Evolutionary conservation across 2,329 filamentous ascomycete genomes (phyloP).

Genomic region (Alternaria sp.): DNA sequence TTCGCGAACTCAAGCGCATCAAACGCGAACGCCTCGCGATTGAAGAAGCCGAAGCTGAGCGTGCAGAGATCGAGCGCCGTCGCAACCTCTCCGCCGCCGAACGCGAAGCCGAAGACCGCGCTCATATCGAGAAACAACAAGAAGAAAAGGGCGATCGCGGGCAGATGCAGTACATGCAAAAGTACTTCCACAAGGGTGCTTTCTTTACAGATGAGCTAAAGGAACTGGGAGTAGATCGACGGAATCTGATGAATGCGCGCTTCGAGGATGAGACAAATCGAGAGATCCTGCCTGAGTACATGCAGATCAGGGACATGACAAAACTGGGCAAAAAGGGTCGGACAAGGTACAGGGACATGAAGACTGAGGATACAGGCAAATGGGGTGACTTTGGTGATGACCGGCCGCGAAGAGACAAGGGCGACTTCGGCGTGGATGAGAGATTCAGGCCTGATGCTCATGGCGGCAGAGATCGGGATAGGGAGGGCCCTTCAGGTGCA

Average conservation of each 20-base stretch:
- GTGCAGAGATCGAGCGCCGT: slow-evolving; percentile 87
- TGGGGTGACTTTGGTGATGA: slow-evolving; percentile 75
- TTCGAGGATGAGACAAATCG: slow-evolving; percentile 88
- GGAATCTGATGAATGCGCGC: slow-evolving; percentile 84
- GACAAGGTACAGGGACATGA: slow-evolving; percentile 88
- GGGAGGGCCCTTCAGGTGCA: slow-evolving; percentile 67
- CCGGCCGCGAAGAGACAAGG: slow-evolving; percentile 50
- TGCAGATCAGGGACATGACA: slow-evolving; percentile 93
- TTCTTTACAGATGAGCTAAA: slow-evolving; percentile 88
- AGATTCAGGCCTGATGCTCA: slow-evolving; percentile 72
- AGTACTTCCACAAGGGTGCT: slow-evolving; percentile 95
- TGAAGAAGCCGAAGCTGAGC: slow-evolving; percentile 82
- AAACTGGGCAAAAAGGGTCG: slow-evolving; percentile 91
- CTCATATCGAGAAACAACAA: slow-evolving; percentile 77
- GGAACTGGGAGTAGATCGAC: slow-evolving; percentile 75
- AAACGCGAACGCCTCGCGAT: slow-evolving; percentile 87
- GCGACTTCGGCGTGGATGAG: slow-evolving; percentile 65
- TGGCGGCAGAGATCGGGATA: slow-evolving; percentile 33
- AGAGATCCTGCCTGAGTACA: slow-evolving; percentile 84
- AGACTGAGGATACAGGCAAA: slow-evolving; percentile 85
- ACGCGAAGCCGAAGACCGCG: slow-evolving; percentile 83
- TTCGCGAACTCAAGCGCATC: slow-evolving; percentile 88
- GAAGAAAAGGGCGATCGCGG: slow-evolving; percentile 77
- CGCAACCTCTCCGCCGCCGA: slow-evolving; percentile 88
- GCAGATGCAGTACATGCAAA: slow-evolving; percentile 90